Conservation (phyloP, 805 yeast genomes). For the Wickerhamiella bombiphila region DNA sequence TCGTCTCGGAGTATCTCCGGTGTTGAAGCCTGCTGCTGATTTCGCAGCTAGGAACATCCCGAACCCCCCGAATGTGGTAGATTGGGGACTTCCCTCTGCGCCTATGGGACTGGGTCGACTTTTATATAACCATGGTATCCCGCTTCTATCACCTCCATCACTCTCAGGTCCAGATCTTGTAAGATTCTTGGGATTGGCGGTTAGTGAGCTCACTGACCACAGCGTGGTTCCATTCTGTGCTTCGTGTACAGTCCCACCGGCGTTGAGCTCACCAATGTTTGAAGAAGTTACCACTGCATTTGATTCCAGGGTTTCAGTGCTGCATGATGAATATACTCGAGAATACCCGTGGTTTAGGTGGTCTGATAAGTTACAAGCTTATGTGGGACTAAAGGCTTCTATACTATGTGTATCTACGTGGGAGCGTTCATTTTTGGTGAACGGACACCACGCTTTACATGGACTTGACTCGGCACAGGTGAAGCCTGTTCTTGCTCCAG, state of each 20-base stretch:
- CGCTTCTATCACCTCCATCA: background rate
- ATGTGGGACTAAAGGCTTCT: constrained; percentile 5
- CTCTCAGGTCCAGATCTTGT: background rate
- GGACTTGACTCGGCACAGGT: constrained; percentile 1
- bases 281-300: background rate
- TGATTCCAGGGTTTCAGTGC: constrained; percentile 2
- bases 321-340: constrained; percentile 4
- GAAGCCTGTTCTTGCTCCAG: background rate
- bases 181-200: constrained; percentile 6
- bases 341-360: constrained; percentile 15
- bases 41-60: constrained; percentile 7
- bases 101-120: constrained; percentile 1
- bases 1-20: constrained; percentile 5
- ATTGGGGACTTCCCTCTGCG: constrained; percentile 7
- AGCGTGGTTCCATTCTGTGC: constrained; percentile 9
- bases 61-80: constrained; percentile 1
- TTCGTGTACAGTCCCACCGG: background rate
- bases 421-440: constrained; percentile 4
- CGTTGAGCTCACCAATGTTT: background rate
- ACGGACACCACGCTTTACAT: background rate
- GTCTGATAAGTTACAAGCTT: constrained; percentile 5
- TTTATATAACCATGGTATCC: background rate
- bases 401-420: constrained; percentile 6
- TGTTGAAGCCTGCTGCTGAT: constrained; percentile 1
- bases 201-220: constrained; percentile 5